These are phyloP conservation scores for Atalantia buxifolia DNA, from an alignment of 345 rosid genomes.

Conservation along the genomic window DNA sequence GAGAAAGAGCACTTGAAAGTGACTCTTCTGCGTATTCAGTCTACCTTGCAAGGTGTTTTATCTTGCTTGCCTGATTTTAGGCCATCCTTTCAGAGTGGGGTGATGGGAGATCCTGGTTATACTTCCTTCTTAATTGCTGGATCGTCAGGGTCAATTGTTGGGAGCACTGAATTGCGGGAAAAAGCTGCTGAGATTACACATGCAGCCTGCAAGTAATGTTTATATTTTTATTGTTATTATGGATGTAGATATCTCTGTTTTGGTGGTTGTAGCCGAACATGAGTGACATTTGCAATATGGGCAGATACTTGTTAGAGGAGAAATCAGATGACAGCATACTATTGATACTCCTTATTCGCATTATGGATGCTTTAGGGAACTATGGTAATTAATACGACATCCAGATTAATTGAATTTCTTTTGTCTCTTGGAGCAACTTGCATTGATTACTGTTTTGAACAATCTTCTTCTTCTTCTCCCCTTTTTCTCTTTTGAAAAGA, in stretches of 20 bases:
- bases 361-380: slow-evolving; percentile 93
- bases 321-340: slow-evolving; percentile 99
- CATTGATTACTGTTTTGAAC: background rate
- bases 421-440: background rate
- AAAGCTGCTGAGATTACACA: slow-evolving; percentile 80
- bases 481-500: no score
- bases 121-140: slow-evolving; percentile 88
- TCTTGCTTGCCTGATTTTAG: slow-evolving; percentile 99
- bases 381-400: slow-evolving; percentile 57
- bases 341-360: slow-evolving; percentile 76
- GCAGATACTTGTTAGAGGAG: slow-evolving; percentile 82
- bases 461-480: no score
- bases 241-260: slow-evolving; percentile 1
- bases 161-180: slow-evolving; percentile 78
- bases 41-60: slow-evolving; percentile 93
- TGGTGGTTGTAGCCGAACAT: slow-evolving; percentile 16
- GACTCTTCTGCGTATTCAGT: slow-evolving; percentile 95
- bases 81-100: slow-evolving; percentile 68
- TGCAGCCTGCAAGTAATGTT: slow-evolving; percentile 85
- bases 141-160: slow-evolving; percentile 86
- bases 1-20: slow-evolving; percentile 98
- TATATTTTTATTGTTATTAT: slow-evolving; percentile 8
- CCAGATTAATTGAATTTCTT: slow-evolving; percentile 18
- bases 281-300: slow-evolving; percentile 19
- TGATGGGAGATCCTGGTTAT: slow-evolving; percentile 43